phyloP scores from a whole-genome alignment of 148 eudicot species.

The Rhododendron williamsianum region DNA sequence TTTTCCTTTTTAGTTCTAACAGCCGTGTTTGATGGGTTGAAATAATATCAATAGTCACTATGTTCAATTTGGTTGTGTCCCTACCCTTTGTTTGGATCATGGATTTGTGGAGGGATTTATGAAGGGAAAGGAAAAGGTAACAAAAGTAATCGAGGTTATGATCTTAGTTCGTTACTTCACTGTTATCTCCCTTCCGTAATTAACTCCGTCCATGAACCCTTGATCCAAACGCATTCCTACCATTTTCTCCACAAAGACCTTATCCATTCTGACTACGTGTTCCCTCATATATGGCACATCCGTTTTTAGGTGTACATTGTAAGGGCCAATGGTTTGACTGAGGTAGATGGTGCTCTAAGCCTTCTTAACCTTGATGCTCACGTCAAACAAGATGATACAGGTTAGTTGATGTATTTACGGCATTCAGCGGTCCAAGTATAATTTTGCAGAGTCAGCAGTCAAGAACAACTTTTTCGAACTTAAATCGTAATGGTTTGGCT shows the following conservation, averaged over 20 bases:
- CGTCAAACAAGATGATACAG: slow-evolving; percentile 22
- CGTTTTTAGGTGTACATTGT: slow-evolving; percentile 41
- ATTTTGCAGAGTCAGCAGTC: not conserved
- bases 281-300: not conserved
- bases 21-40: not conserved
- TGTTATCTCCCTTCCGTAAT: not conserved
- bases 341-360: slow-evolving; percentile 40
- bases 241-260: not conserved
- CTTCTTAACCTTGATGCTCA: slow-evolving; percentile 25
- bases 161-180: not conserved
- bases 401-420: slow-evolving; percentile 15
- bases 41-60: too few species aligned
- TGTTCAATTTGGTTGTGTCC: not conserved
- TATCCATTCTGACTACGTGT: not conserved
- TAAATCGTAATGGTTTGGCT: not conserved
- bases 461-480: not conserved
- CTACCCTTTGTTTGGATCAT: not conserved
- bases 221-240: not conserved
- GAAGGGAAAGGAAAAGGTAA: not conserved
- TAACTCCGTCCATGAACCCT: not conserved
- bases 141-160: not conserved
- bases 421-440: not conserved
- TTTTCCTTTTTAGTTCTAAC: not conserved
- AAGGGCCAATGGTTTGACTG: slow-evolving; percentile 37
- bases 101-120: not conserved